Base-by-base conservation (phyloP, 495 filamentous ascomycete species). In the Penicillium mononematosum region DNA sequence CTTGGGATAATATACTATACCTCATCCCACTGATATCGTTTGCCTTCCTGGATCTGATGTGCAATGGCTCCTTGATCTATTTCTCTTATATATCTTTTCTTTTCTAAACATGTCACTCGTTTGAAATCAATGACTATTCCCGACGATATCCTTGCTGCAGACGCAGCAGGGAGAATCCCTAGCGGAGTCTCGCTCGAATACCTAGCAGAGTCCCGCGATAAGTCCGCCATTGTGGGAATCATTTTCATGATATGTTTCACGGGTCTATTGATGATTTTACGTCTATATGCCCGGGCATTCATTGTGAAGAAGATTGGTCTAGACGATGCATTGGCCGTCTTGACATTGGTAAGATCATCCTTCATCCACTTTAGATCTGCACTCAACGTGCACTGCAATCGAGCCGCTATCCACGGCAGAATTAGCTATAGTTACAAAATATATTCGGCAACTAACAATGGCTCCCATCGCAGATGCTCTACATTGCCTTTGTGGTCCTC, bases 161-260 rank as follows among this genome's bases (percentile, higher is more conserved):
- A 65, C 34, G 64, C 66, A 52, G 62, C 64, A 48, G 68, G 70
- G 27, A 60, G 59, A 24, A 69, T 78, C 43, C 75, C 74, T 9
- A 42, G 55, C 36, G 63, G 58, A 25, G 43, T 78, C 39, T 70
- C 67, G 6, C 58, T 71, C 10, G 60, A 65, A n/a, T 76, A 70
- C 53, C 60, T 79, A n/a, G 65, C 72, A 19, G 41, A 79, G 60
- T 70, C 64, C 24, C 69, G 72, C 20, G 75, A 79, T 61, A 36
- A 43, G 0, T 48, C 71, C 11, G 66, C 75, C n/a, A 69, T 72
- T 48, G 67, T 65, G 46, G 75, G 69, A 42, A 76, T 79, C 45
- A 46, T 77, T 36, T 72, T 75, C 59, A 58, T 77, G 50, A 58
- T 68, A 51, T 63, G 68, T 38, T 59, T 78, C 32, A 69, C 73